These are phyloP conservation scores for Eucalyptus cloeziana DNA, from an alignment of 345 rosid species.

Conservation along the genomic window DNA sequence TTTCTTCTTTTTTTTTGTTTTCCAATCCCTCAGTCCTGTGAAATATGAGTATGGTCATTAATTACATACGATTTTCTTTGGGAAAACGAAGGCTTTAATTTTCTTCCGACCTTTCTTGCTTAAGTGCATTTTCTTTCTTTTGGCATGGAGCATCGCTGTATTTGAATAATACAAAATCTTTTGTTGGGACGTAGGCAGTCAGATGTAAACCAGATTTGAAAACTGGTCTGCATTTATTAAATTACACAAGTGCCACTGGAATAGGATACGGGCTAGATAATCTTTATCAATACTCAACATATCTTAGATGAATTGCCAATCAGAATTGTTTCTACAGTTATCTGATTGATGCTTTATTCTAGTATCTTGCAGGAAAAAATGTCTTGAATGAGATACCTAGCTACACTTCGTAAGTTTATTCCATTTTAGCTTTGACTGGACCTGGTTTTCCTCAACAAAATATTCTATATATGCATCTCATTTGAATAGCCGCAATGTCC, in stretches of 20 bases:
- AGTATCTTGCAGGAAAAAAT: constrained; percentile 61
- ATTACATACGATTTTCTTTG: not conserved
- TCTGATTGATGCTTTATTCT: constrained; percentile 15
- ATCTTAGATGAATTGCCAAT: not conserved
- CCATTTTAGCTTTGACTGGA: not conserved
- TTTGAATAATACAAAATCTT: not conserved
- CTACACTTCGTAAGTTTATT: constrained; percentile 49
- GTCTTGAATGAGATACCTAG: constrained; percentile 59
- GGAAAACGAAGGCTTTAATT: not conserved
- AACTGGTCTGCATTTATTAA: not conserved
- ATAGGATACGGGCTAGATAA: not conserved
- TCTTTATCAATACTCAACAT: not conserved
- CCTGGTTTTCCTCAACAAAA: not conserved
- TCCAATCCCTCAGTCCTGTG: not conserved
- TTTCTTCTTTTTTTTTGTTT: not conserved
- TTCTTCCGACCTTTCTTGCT: not conserved
- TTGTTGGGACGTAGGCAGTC: not conserved
- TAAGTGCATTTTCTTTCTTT: not conserved
- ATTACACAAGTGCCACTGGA: not conserved
- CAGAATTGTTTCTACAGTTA: not conserved
- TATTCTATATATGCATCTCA: not conserved
- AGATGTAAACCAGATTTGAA: not conserved
- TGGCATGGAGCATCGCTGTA: not conserved
- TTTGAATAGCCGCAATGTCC: not conserved
- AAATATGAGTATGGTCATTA: not conserved